Percentiles rank a stretch among this genome's conserved stretches.
Conservation (phyloP, 2,329 filamentous ascomycete genomes). For the Aspergillus quadrilineatus region DNA sequence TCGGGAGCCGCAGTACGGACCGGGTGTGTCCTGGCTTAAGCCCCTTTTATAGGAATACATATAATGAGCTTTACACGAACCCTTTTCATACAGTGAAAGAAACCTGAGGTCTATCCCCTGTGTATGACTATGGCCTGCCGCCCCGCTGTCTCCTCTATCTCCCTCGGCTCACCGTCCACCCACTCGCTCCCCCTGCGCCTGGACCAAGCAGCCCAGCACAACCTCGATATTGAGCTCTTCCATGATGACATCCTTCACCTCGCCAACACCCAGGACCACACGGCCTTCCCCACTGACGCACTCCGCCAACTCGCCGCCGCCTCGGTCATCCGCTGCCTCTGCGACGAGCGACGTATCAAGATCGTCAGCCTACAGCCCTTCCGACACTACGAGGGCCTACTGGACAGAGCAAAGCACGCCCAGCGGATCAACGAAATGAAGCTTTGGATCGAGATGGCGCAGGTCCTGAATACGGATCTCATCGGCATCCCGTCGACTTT, state of each 20-base stretch:
- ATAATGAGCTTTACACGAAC: no score
- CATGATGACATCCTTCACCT: conserved; percentile 35
- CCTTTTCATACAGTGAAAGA: no score
- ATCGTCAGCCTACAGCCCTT: conserved; percentile 69
- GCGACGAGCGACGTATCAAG: conserved; percentile 27
- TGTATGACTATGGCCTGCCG: conserved; percentile 25
- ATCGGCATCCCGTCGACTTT: conserved; percentile 75
- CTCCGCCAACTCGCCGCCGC: conserved; percentile 23
- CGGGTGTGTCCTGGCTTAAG: no score
- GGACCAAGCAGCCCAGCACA: conserved; percentile 57
- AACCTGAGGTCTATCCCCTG: no score
- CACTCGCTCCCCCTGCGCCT: conserved; percentile 68
- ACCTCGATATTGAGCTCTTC: conserved; percentile 39
- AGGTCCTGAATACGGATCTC: conserved; percentile 65
- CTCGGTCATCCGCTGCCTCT: conserved; percentile 51
- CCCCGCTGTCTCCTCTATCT: conserved; percentile 73
- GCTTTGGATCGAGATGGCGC: conserved; percentile 68
- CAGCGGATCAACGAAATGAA: conserved; percentile 59
- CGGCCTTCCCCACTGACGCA: conserved; percentile 16
- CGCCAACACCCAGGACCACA: conserved; percentile 20
- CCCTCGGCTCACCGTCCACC: conserved; percentile 69
- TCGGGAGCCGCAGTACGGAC: no score
- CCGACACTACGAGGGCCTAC: conserved; percentile 71
- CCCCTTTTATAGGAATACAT: no score
- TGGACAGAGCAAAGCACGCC: conserved; percentile 61